Evolutionary conservation across 1,284 basidiomycete genomes (phyloP).

Genomic region (Pyrrhoderma lamaoense): DNA sequence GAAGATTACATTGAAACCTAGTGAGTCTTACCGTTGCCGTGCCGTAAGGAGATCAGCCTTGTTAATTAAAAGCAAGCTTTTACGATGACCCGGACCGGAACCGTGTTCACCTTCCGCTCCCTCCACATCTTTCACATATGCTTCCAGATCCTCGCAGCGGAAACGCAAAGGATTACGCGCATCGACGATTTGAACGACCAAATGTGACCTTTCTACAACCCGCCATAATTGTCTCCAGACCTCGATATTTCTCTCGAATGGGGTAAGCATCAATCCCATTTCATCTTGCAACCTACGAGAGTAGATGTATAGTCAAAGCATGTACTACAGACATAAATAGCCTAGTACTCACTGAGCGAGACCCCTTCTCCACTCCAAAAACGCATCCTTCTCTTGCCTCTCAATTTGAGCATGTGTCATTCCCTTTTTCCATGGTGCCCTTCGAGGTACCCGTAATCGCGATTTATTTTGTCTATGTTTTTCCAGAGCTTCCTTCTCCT

Average conservation of each 20-base stretch:
- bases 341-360: conserved; percentile 68
- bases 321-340: conserved; percentile 17
- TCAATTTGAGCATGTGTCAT: conserved; percentile 78
- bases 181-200: conserved; percentile 94
- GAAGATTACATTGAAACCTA: conserved; percentile 21
- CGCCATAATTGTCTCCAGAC: conserved; percentile 97
- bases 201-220: conserved; percentile 88
- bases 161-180: conserved; percentile 89
- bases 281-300: conserved; percentile 64
- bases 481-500: conserved; percentile 69
- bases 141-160: conserved; percentile 87
- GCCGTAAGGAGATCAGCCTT: conserved; percentile 91
- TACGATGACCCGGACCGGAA: conserved; percentile 67
- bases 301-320: conserved; percentile 7
- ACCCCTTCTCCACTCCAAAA: conserved; percentile 86
- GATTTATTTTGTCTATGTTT: conserved; percentile 71
- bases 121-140: conserved; percentile 78
- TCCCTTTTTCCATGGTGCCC: conserved; percentile 78
- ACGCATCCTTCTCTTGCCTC: conserved; percentile 79
- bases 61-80: conserved; percentile 86
- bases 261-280: conserved; percentile 79
- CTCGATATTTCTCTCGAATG: conserved; percentile 93
- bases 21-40: conserved; percentile 66
- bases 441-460: conserved; percentile 74
- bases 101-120: conserved; percentile 70